Conservation (phyloP, 176 grass and related monocot genomes). For the Ensete ventricosum region DNA sequence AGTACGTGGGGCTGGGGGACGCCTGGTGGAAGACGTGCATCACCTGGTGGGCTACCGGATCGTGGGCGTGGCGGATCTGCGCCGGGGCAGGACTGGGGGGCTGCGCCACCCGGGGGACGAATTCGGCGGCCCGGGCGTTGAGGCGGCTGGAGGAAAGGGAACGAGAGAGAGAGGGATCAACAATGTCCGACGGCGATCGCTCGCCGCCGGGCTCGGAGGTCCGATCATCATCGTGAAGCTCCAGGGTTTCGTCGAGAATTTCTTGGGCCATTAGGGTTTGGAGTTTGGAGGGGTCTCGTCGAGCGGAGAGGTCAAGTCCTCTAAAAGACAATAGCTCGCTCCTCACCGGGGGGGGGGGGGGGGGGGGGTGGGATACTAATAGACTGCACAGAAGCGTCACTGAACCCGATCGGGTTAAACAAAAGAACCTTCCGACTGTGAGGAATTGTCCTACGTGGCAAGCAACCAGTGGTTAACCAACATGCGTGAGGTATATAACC, state of each 20-base stretch:
- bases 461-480: no score
- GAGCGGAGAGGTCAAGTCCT: background rate
- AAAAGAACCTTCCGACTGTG: no score
- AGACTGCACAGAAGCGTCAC: background rate
- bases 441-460: no score
- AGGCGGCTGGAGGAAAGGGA: constrained; percentile 6
- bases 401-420: no score
- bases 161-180: background rate
- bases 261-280: constrained; percentile 11
- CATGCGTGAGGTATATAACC: no score
- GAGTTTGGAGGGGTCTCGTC: background rate
- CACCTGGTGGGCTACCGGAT: background rate
- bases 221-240: background rate
- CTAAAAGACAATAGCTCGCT: background rate
- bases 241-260: background rate
- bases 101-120: background rate
- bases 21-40: constrained; percentile 7
- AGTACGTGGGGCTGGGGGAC: constrained; percentile 4
- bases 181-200: background rate
- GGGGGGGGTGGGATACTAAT: no score
- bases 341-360: no score
- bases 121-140: constrained; percentile 1
- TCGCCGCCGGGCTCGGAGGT: background rate
- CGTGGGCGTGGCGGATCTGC: background rate
- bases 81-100: background rate